A percentile compares a stretch with the other conserved stretches of the same genome.
Conservation (phyloP, 1,139 yeast genomes). For the Nakaseomyces glabratus region DNA sequence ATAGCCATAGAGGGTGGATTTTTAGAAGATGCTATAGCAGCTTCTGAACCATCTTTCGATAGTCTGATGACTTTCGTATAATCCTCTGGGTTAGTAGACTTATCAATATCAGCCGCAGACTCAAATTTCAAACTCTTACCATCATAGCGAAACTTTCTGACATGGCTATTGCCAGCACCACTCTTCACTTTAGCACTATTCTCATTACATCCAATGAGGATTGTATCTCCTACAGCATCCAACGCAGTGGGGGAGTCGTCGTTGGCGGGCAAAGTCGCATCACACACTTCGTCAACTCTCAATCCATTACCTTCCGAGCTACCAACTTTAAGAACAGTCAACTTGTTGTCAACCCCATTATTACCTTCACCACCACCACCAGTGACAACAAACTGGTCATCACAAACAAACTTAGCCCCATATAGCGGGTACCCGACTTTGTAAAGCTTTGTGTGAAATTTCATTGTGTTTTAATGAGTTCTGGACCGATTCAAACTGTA, state of each 20-base stretch:
- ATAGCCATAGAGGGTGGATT: slow-evolving; percentile 48
- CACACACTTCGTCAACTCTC: slow-evolving; percentile 38
- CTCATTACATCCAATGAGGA: slow-evolving; percentile 70
- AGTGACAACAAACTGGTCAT: slow-evolving; percentile 55
- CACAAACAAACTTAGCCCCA: slow-evolving; percentile 60
- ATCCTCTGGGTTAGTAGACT: slow-evolving; percentile 38
- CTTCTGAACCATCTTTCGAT: slow-evolving; percentile 46
- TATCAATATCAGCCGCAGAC: slow-evolving; percentile 40
- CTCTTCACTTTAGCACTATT: slow-evolving; percentile 45
- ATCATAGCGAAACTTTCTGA: slow-evolving; percentile 51
- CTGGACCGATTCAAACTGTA: too few relatives aligned
- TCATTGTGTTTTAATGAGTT: too few relatives aligned
- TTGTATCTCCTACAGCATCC: slow-evolving; percentile 43
- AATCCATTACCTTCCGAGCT: slow-evolving; percentile 30
- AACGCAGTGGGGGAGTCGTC: slow-evolving; percentile 73
- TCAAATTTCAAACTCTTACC: slow-evolving; percentile 40
- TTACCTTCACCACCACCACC: slow-evolving; percentile 98
- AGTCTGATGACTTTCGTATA: slow-evolving; percentile 52
- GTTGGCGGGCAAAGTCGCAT: slow-evolving; percentile 48
- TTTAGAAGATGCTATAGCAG: slow-evolving; percentile 54
- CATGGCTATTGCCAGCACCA: slow-evolving; percentile 58
- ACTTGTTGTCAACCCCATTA: slow-evolving; percentile 80
- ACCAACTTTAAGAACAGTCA: slow-evolving; percentile 53
- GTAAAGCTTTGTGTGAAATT: slow-evolving; percentile 25
- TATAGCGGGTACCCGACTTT: slow-evolving; percentile 76